A percentile compares a stretch with the other conserved stretches of the same genome.
These are phyloP conservation scores for Neohortaea acidophila DNA, from an alignment of 495 filamentous ascomycete species.

Conservation along the genomic window DNA sequence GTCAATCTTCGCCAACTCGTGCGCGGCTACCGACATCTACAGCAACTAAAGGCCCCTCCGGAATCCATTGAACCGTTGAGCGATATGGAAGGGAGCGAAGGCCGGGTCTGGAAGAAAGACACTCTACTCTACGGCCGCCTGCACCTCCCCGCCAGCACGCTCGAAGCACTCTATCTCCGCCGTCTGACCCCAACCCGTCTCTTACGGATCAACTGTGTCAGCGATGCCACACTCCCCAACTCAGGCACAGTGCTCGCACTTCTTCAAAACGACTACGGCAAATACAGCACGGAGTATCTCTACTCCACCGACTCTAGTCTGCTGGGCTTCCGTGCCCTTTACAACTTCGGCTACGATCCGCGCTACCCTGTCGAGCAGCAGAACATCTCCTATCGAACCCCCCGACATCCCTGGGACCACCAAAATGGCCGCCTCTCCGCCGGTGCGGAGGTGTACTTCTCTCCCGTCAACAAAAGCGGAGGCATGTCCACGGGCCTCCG, in stretches of 20 bases:
- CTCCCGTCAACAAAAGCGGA: slow-evolving; percentile 75
- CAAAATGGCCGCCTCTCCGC: slow-evolving; percentile 27
- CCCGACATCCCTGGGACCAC: slow-evolving; percentile 16
- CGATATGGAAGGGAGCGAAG: slow-evolving; percentile 28
- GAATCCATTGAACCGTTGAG: slow-evolving; percentile 34
- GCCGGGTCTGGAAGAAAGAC: slow-evolving; percentile 29
- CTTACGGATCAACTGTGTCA: slow-evolving; percentile 66
- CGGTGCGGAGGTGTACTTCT: slow-evolving; percentile 92
- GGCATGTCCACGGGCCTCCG: slow-evolving; percentile 69
- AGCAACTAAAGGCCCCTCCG: slow-evolving; percentile 29
- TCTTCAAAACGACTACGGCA: slow-evolving; percentile 73
- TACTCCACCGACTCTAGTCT: slow-evolving; percentile 85
- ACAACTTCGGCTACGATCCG: slow-evolving; percentile 84
- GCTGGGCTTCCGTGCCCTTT: slow-evolving; percentile 73
- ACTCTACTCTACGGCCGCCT: slow-evolving; percentile 77
- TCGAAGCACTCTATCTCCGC: slow-evolving; percentile 77
- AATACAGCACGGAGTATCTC: slow-evolving; percentile 78
- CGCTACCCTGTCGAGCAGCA: slow-evolving; percentile 22
- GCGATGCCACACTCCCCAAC: slow-evolving; percentile 54
- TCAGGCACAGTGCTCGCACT: slow-evolving; percentile 64
- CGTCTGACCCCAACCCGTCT: slow-evolving; percentile 66
- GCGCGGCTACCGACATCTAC: slow-evolving; percentile 51
- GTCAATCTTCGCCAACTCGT: slow-evolving; percentile 51
- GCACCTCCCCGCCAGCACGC: slow-evolving; percentile 65
- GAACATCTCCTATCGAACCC: slow-evolving; percentile 7